A percentile compares a stretch with the other conserved stretches of the same genome.
Evolutionary conservation across 805 yeast species (phyloP).

Genomic region (Spencermartinsiella europaea): DNA sequence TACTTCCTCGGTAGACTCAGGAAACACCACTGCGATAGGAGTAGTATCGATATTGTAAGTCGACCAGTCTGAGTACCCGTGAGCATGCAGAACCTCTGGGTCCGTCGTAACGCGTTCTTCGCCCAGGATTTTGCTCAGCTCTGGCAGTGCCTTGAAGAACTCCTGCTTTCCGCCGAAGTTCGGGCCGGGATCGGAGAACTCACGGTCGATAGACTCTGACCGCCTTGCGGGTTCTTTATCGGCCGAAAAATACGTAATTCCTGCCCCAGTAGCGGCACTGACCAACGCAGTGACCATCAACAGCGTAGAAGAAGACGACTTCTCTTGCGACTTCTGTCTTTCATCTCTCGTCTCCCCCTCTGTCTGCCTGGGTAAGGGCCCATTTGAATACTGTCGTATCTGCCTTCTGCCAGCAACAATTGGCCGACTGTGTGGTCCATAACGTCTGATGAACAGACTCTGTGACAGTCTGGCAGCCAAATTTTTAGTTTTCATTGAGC

Average conservation of each 20-base stretch:
- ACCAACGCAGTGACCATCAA: neutral
- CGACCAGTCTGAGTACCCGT: constrained; percentile 29
- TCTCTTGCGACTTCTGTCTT: too few relatives aligned
- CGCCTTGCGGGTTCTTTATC: constrained; percentile 1
- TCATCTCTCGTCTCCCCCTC: too few relatives aligned
- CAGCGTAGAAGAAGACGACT: too few relatives aligned
- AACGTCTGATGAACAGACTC: too few relatives aligned
- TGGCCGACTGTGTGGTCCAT: too few relatives aligned
- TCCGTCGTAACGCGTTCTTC: constrained; percentile 41
- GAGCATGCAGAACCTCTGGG: constrained; percentile 25
- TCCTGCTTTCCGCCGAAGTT: constrained; percentile 29
- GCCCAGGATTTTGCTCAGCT: constrained; percentile 46
- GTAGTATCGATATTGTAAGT: constrained; percentile 24
- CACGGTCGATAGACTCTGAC: constrained; percentile 5
- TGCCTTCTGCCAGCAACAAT: too few relatives aligned
- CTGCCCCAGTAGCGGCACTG: neutral
- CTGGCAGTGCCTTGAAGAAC: constrained; percentile 43
- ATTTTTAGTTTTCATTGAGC: too few relatives aligned
- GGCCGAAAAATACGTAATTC: constrained; percentile 3
- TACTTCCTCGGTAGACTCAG: constrained; percentile 61
- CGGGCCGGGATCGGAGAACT: constrained; percentile 3
- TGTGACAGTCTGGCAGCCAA: too few relatives aligned
- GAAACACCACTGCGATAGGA: constrained; percentile 58
- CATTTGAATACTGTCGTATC: too few relatives aligned
- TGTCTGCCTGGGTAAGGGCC: too few relatives aligned